Percentiles rank a stretch among this genome's conserved stretches.
Conservation (phyloP, 495 filamentous ascomycete genomes). For the Articulospora tetracladia region DNA sequence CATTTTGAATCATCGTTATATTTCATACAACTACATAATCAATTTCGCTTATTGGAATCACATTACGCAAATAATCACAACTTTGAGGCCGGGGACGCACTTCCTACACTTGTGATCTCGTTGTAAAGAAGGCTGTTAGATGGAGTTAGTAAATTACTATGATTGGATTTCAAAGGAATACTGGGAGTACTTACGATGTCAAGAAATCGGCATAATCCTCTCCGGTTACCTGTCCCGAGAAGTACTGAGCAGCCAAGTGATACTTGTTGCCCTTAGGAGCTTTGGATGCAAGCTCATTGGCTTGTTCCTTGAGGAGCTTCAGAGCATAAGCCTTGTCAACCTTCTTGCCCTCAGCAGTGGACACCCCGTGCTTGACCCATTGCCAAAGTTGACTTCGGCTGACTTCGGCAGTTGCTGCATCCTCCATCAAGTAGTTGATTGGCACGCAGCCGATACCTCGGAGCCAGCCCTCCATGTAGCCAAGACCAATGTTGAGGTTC, state of each 20-base stretch:
- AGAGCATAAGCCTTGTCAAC: conserved; percentile 90
- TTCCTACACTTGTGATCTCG: conserved; percentile 84
- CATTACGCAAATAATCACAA: conserved; percentile 41
- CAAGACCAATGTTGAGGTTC: conserved; percentile 94
- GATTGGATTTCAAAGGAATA: not conserved
- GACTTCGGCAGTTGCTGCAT: conserved; percentile 96
- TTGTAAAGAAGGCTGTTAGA: conserved; percentile 75
- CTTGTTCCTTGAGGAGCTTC: conserved; percentile 81
- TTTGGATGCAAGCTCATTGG: conserved; percentile 67
- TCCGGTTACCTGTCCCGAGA: conserved; percentile 87
- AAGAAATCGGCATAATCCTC: conserved; percentile 98
- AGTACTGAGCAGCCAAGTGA: conserved; percentile 86
- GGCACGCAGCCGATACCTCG: conserved; percentile 93
- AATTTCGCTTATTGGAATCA: not conserved
- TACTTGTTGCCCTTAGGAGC: conserved; percentile 90
- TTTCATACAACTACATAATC: not conserved
- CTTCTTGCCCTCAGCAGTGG: conserved; percentile 84
- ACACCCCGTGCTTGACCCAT: conserved; percentile 83
- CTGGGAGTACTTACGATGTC: conserved; percentile 59
- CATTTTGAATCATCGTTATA: not conserved
- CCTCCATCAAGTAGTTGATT: conserved; percentile 99
- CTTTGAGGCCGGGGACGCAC: conserved; percentile 69
- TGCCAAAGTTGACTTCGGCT: conserved; percentile 93
- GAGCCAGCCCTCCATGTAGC: conserved; percentile 99
- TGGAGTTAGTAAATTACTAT: conserved; percentile 14